Evolutionary conservation across 2,329 filamentous ascomycete genomes (phyloP), one percentile per base, ranked within the genome.

Genomic region (Sordariomycetes sp.): DNA sequence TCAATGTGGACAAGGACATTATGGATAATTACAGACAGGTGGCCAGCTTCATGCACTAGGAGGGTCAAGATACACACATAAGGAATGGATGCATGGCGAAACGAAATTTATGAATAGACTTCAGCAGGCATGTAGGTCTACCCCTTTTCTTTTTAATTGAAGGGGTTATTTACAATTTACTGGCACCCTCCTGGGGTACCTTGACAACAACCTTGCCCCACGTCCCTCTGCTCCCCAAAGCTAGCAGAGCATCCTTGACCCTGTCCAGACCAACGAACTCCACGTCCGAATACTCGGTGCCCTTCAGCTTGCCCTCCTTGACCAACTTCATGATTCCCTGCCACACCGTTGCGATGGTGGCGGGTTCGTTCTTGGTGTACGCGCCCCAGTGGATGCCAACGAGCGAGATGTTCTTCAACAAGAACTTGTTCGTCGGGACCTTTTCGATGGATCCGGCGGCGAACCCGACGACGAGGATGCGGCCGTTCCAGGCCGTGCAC

Each of bases 191-290:
- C 46, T 87, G 83, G 2, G 82, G 79, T 27, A 96, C 68, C 59
- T 86, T 86, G 15, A 95, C 80, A 2, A 95, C 86, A 1, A 96
- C 90, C 69, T 96, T 96, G 0, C 90, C 90, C 90, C 90, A 96
- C 2, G 87, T 94, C 33, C 82, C 84, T 39, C 90, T 69, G 2
- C 76, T 75, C 2, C 86, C 88, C 36, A 96, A 60, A 3, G 83
- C 83, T 47, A 80, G 68, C 48, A 96, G 57, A 1, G 88, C 88
- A 40, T 73, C 74, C 0, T 82, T 81, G 19, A 95, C 72, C 38
- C 69, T 79, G 47, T 94, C 86, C 35, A 96, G 59, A 0, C 90
- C 90, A 11, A 83, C 75, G 58, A 87, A 95, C 48, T 82, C 77
- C 57, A 79, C 74, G 51, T 94, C 87, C 3, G 73, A 79, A 52